These are phyloP conservation scores for Cladosporium sp. DNA, from an alignment of 2,329 filamentous ascomycete species.

Conservation along the genomic window DNA sequence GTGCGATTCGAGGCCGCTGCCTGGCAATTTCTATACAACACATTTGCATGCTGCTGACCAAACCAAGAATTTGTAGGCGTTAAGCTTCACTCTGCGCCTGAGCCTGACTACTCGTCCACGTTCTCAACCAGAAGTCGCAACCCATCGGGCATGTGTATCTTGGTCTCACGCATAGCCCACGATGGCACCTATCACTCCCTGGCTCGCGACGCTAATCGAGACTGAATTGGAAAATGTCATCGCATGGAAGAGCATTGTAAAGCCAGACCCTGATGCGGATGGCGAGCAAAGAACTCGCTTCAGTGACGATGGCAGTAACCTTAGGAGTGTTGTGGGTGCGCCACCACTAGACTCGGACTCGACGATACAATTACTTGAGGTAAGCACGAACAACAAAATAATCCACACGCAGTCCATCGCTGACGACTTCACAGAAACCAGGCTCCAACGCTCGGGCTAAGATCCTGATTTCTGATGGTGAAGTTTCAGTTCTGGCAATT, in stretches of 20 bases:
- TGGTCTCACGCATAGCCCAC: background rate
- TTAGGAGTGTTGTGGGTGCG: conserved; percentile 26
- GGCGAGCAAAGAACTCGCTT: conserved; percentile 21
- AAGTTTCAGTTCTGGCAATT: conserved; percentile 26
- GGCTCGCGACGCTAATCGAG: conserved; percentile 32
- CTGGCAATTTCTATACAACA: background rate
- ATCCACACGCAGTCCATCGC: background rate
- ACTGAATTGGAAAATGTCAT: conserved; percentile 31
- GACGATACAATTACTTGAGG: conserved; percentile 26
- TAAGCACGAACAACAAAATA: background rate
- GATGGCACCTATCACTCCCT: conserved; percentile 29
- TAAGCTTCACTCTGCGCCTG: background rate
- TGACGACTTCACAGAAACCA: conserved; percentile 17
- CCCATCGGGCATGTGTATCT: background rate
- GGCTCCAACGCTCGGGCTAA: conserved; percentile 9
- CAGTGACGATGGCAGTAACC: conserved; percentile 35
- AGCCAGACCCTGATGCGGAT: conserved; percentile 27
- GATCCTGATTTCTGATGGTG: conserved; percentile 31
- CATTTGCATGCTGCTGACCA: background rate
- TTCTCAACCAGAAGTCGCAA: background rate
- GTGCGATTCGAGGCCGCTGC: background rate
- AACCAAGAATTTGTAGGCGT: background rate
- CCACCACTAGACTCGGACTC: conserved; percentile 14
- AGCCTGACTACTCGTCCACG: background rate
- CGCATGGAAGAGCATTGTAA: conserved; percentile 29